Conservation (phyloP, 495 filamentous ascomycete genomes). For the Podospora pseudoanserina region DNA sequence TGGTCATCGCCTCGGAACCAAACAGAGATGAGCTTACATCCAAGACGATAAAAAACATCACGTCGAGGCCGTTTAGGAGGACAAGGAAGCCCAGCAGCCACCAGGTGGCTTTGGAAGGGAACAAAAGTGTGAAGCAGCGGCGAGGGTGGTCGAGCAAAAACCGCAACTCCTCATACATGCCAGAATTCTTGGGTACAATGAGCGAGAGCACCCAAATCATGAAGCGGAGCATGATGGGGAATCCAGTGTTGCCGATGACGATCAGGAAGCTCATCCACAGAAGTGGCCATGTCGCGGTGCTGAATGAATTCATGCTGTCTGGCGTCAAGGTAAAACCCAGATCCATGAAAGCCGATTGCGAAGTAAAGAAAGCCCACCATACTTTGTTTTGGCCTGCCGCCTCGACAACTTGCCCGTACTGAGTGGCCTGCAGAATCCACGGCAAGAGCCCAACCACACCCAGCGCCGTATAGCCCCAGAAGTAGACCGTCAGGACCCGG, state of each 20-base stretch:
- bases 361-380: constrained; percentile 92
- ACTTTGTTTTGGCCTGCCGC: constrained; percentile 57
- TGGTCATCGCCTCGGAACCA: not conserved
- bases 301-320: constrained; percentile 88
- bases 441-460: constrained; percentile 67
- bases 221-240: constrained; percentile 87
- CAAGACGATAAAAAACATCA: constrained; percentile 85
- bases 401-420: constrained; percentile 59
- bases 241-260: constrained; percentile 89
- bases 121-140: constrained; percentile 90
- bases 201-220: constrained; percentile 75
- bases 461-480: constrained; percentile 68
- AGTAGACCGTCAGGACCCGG: constrained; percentile 72
- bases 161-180: constrained; percentile 78
- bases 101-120: constrained; percentile 88
- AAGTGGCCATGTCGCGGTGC: constrained; percentile 68
- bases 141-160: constrained; percentile 93
- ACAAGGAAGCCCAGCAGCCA: constrained; percentile 89
- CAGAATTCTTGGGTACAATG: constrained; percentile 54
- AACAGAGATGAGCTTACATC: constrained; percentile 56
- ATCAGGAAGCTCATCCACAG: constrained; percentile 76
- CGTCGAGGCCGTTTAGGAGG: constrained; percentile 72
- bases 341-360: constrained; percentile 84
- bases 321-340: constrained; percentile 83
- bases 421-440: constrained; percentile 67